phyloP scores from a whole-genome alignment of 352 stramenopile genomes.

The Globisporangium canariense region DNA sequence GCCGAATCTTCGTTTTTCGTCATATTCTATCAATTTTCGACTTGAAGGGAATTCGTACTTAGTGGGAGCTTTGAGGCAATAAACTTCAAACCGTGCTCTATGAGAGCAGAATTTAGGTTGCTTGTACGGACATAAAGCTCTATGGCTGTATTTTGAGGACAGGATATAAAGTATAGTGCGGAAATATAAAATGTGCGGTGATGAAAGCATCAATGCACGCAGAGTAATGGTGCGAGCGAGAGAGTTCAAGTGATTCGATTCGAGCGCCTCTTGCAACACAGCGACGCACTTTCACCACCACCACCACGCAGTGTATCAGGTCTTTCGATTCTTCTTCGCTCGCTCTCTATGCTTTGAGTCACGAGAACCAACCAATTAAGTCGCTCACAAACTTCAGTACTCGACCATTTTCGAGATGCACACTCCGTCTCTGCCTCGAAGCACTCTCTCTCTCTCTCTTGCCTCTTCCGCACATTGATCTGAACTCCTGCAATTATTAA shows the following conservation, averaged over 20 bases:
- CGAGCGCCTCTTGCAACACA: too few species aligned
- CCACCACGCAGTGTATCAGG: too few species aligned
- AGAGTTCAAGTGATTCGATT: too few species aligned
- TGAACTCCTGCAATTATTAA: background rate
- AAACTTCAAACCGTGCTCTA: background rate
- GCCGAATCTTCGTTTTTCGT: background rate
- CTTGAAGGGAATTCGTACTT: background rate
- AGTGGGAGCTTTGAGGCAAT: background rate
- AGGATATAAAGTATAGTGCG: background rate
- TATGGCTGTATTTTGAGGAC: too few species aligned
- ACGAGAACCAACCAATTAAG: background rate
- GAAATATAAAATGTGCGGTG: background rate
- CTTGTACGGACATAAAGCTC: too few species aligned
- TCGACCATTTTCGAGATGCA: background rate
- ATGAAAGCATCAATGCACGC: too few species aligned
- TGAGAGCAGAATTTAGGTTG: background rate
- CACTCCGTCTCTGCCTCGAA: background rate
- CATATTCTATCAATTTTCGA: too few species aligned
- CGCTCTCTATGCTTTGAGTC: background rate
- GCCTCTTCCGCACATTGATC: background rate
- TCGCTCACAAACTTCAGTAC: background rate
- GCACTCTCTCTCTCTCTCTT: too few species aligned
- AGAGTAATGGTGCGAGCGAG: too few species aligned
- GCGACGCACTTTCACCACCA: too few species aligned
- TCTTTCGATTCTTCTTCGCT: background rate